A percentile compares a stretch with the other conserved stretches of the same genome.
These are phyloP conservation scores for Pneumocystis oryctolagi DNA, from an alignment of 1,139 yeast species.

Conservation along the genomic window DNA sequence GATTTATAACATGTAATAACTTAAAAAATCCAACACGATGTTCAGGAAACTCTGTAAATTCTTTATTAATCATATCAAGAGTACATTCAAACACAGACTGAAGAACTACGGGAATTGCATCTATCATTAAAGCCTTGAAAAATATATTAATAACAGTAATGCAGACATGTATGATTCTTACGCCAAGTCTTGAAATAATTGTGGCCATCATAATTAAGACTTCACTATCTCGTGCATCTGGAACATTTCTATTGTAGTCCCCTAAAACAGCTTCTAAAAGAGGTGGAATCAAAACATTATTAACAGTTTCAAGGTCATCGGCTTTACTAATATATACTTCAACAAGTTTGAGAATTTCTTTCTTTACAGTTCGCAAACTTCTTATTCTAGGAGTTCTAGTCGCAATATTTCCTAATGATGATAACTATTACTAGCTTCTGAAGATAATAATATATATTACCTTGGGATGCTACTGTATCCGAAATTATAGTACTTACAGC, in stretches of 20 bases:
- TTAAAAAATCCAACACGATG: slow-evolving; percentile 94
- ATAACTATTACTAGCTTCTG: slow-evolving; percentile 17
- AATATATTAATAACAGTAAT: not conserved
- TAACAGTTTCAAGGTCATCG: slow-evolving; percentile 73
- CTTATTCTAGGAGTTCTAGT: slow-evolving; percentile 92
- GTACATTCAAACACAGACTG: slow-evolving; percentile 92
- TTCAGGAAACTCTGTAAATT: slow-evolving; percentile 92
- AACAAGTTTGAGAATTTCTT: slow-evolving; percentile 77
- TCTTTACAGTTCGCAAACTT: slow-evolving; percentile 88
- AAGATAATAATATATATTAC: slow-evolving; percentile 24
- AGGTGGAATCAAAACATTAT: slow-evolving; percentile 68
- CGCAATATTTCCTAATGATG: slow-evolving; percentile 36
- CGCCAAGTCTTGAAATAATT: slow-evolving; percentile 69
- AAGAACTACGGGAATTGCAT: slow-evolving; percentile 72
- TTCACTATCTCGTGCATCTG: slow-evolving; percentile 96
- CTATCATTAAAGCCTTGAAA: slow-evolving; percentile 51
- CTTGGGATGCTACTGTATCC: slow-evolving; percentile 61
- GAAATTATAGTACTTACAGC: slow-evolving; percentile 88
- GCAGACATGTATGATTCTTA: not conserved
- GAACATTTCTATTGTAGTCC: slow-evolving; percentile 77
- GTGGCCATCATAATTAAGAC: slow-evolving; percentile 91
- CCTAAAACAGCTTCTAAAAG: slow-evolving; percentile 73
- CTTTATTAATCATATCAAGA: slow-evolving; percentile 85
- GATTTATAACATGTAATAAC: slow-evolving; percentile 70
- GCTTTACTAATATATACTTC: slow-evolving; percentile 84